Percentiles rank a stretch among this genome's conserved stretches.
These are phyloP conservation scores for Corymbia calophylla DNA, from an alignment of 441 rosid species.

Conservation along the genomic window DNA sequence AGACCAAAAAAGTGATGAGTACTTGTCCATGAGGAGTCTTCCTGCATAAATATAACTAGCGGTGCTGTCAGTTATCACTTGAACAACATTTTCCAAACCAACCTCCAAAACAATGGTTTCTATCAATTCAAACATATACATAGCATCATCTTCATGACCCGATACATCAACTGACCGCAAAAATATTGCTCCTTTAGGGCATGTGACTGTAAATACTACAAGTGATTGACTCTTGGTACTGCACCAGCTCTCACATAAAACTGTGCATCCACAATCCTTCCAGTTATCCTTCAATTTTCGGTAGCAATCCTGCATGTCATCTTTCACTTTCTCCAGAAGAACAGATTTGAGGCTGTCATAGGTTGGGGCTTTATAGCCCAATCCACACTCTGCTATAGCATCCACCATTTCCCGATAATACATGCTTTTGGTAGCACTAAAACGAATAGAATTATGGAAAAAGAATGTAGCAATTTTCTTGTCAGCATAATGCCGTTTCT, in stretches of 20 bases:
- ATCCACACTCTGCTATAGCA: slow-evolving; percentile 36
- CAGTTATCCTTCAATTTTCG: slow-evolving; percentile 39
- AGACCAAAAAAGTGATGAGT: slow-evolving; percentile 48
- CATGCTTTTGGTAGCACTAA: slow-evolving; percentile 36
- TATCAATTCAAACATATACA: slow-evolving; percentile 45
- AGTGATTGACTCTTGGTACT: slow-evolving; percentile 27
- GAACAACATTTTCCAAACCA: slow-evolving; percentile 51
- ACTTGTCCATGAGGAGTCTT: slow-evolving; percentile 50
- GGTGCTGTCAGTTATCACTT: slow-evolving; percentile 43
- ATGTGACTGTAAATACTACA: slow-evolving; percentile 36
- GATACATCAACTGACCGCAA: slow-evolving; percentile 44
- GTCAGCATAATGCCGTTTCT: slow-evolving; percentile 34
- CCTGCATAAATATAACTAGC: slow-evolving; percentile 45
- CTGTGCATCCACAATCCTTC: slow-evolving; percentile 58
- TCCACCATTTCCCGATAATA: slow-evolving; percentile 51
- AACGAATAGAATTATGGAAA: slow-evolving; percentile 44
- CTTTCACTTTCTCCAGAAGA: slow-evolving; percentile 36
- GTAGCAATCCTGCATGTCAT: slow-evolving; percentile 27
- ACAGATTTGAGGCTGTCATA: slow-evolving; percentile 32
- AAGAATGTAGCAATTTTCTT: slow-evolving; percentile 40
- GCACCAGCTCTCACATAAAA: slow-evolving; percentile 45
- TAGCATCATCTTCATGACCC: slow-evolving; percentile 46
- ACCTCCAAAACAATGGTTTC: slow-evolving; percentile 50
- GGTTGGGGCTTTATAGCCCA: slow-evolving; percentile 45
- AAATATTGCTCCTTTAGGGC: slow-evolving; percentile 39